A percentile compares a stretch with the other conserved stretches of the same genome.
phyloP scores from a whole-genome alignment of 345 rosid species.

The Pistacia atlantica region DNA sequence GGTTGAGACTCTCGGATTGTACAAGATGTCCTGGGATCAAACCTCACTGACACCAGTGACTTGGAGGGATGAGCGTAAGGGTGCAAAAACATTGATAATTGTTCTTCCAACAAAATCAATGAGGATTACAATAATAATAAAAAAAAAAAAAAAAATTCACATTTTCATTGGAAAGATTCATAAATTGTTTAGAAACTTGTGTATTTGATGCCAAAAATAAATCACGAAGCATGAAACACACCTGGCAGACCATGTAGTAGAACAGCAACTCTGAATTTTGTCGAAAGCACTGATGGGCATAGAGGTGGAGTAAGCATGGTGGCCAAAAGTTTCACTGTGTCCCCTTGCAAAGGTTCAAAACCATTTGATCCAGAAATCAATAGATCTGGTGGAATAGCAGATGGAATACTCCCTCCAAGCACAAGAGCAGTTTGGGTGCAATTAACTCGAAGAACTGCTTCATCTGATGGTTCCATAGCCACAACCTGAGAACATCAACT shows the following conservation, averaged over 20 bases:
- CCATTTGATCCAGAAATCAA: constrained; percentile 51
- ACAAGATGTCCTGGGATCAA: background rate
- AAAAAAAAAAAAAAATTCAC: background rate
- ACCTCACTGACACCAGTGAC: background rate
- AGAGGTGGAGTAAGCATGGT: constrained; percentile 80
- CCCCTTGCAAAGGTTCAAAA: constrained; percentile 64
- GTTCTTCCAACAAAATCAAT: no score
- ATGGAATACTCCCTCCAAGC: constrained; percentile 81
- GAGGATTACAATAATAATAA: no score
- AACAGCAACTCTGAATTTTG: constrained; percentile 90
- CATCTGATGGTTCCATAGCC: constrained; percentile 89
- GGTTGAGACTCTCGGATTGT: background rate
- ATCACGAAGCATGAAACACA: constrained; percentile 28
- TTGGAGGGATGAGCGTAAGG: background rate
- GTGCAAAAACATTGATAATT: no score
- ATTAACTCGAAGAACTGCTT: constrained; percentile 74
- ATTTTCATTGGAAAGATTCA: background rate
- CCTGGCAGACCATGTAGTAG: constrained; percentile 79
- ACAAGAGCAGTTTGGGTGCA: constrained; percentile 84
- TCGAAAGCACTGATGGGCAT: constrained; percentile 78
- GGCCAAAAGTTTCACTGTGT: constrained; percentile 64
- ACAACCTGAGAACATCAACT: constrained; percentile 62
- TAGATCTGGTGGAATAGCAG: constrained; percentile 77
- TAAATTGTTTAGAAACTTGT: background rate
- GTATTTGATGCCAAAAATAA: constrained; percentile 17